A percentile compares a stretch with the other conserved stretches of the same genome.
These are phyloP conservation scores for Naganishia antarctica DNA, from an alignment of 768 basidiomycete genomes.

Conservation along the genomic window DNA sequence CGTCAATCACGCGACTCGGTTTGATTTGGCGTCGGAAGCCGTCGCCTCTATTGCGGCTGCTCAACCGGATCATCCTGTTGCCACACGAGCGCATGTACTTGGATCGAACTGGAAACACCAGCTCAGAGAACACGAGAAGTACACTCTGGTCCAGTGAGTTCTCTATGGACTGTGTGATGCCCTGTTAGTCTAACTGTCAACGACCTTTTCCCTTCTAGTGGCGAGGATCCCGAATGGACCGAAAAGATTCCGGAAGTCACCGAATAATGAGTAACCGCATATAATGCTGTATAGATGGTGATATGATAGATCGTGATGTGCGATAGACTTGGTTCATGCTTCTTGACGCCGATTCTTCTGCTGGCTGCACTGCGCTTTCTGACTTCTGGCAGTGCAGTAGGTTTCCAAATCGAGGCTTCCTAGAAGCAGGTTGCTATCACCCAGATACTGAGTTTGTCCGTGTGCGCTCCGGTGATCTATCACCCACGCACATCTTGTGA, in stretches of 20 bases:
- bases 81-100: constrained; percentile 59
- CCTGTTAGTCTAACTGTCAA: too few relatives aligned
- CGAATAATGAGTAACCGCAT: background rate
- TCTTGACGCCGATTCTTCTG: too few relatives aligned
- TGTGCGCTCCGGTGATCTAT: too few relatives aligned
- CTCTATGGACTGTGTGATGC: background rate
- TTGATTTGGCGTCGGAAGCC: constrained; percentile 47
- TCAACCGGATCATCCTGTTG: constrained; percentile 41
- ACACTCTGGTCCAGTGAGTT: constrained; percentile 54
- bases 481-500: too few relatives aligned
- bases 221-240: constrained; percentile 42
- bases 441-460: too few relatives aligned
- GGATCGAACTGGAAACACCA: constrained; percentile 61
- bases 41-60: constrained; percentile 40
- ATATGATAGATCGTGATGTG: too few relatives aligned
- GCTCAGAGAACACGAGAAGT: constrained; percentile 60
- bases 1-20: constrained; percentile 47
- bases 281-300: too few relatives aligned
- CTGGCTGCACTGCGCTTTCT: too few relatives aligned
- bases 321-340: too few relatives aligned
- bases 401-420: too few relatives aligned
- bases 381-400: too few relatives aligned
- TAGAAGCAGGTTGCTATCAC: too few relatives aligned
- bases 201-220: background rate
- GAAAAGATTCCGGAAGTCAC: constrained; percentile 36